These are phyloP conservation scores for Cercospora sojina DNA, from an alignment of 2,329 filamentous ascomycete genomes.

Conservation along the genomic window DNA sequence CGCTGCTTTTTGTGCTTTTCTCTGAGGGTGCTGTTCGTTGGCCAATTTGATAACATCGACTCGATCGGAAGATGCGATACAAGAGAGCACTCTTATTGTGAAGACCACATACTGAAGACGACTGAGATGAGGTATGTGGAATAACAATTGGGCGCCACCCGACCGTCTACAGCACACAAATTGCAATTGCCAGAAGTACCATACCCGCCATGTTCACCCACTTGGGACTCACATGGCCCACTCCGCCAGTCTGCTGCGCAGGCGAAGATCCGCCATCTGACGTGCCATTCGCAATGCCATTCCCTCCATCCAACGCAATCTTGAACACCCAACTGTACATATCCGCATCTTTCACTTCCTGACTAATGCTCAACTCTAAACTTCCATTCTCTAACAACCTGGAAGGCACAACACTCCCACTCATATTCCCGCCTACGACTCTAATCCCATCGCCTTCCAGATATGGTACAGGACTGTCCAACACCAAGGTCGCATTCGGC, in stretches of 20 bases:
- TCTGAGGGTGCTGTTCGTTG: neutral
- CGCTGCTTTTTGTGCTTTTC: neutral
- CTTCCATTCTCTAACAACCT: slow-evolving; percentile 32
- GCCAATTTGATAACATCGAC: neutral
- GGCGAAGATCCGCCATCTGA: neutral
- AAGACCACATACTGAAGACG: too few species aligned
- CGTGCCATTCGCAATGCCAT: slow-evolving; percentile 1
- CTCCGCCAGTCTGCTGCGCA: slow-evolving; percentile 12
- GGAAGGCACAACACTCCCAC: slow-evolving; percentile 33
- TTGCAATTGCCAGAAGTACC: neutral
- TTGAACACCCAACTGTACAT: slow-evolving; percentile 48
- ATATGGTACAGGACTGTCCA: slow-evolving; percentile 50
- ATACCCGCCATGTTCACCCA: slow-evolving; percentile 1
- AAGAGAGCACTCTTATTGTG: neutral
- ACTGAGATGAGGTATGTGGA: too few species aligned
- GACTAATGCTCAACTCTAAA: slow-evolving; percentile 38
- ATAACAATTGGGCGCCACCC: too few species aligned
- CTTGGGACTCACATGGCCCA: neutral
- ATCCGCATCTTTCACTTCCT: slow-evolving; percentile 40
- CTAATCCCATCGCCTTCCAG: slow-evolving; percentile 50
- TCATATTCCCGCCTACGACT: slow-evolving; percentile 43
- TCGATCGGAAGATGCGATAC: neutral
- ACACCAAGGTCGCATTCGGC: slow-evolving; percentile 43
- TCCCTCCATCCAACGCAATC: slow-evolving; percentile 32
- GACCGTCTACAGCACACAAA: slow-evolving; percentile 6